Conservation (phyloP, 148 eudicot species). For the Salicornia ramosissima region DNA sequence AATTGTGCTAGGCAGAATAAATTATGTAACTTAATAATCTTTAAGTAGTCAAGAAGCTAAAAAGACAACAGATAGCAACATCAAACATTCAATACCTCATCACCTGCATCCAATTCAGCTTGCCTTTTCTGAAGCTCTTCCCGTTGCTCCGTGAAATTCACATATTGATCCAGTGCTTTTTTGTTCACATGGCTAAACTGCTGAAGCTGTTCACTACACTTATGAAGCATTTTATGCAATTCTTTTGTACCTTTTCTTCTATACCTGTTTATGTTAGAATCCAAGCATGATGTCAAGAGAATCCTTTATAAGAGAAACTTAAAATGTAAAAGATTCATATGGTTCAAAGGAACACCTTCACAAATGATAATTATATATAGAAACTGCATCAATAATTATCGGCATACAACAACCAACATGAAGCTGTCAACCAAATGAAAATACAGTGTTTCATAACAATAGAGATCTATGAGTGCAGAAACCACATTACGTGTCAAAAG, state of each 20-base stretch:
- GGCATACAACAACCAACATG: neutral
- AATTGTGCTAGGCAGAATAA: neutral
- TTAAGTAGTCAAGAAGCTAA: slow-evolving; percentile 10
- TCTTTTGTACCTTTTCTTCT: slow-evolving; percentile 74
- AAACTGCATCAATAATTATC: neutral
- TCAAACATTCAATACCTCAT: slow-evolving; percentile 55
- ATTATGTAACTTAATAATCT: neutral
- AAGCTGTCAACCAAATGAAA: neutral
- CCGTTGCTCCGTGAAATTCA: slow-evolving; percentile 94
- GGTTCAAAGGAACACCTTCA: neutral
- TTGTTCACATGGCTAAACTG: slow-evolving; percentile 99
- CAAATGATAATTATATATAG: neutral
- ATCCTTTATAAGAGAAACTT: neutral
- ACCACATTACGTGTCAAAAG: slow-evolving; percentile 74
- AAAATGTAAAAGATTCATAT: slow-evolving; percentile 5
- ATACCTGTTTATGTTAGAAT: slow-evolving; percentile 37
- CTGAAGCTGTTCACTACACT: slow-evolving; percentile 86
- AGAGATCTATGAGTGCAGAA: slow-evolving; percentile 4
- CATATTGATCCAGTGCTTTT: slow-evolving; percentile 97
- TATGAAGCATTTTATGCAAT: slow-evolving; percentile 83
- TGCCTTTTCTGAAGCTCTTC: slow-evolving; percentile 95
- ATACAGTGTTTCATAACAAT: neutral
- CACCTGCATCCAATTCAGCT: slow-evolving; percentile 95
- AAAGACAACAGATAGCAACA: neutral
- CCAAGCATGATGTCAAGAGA: neutral